Percentiles rank a stretch among this genome's conserved stretches.
Conservation (phyloP, 139 green algal species). For the Auxenochlorella pyrenoidosa region DNA sequence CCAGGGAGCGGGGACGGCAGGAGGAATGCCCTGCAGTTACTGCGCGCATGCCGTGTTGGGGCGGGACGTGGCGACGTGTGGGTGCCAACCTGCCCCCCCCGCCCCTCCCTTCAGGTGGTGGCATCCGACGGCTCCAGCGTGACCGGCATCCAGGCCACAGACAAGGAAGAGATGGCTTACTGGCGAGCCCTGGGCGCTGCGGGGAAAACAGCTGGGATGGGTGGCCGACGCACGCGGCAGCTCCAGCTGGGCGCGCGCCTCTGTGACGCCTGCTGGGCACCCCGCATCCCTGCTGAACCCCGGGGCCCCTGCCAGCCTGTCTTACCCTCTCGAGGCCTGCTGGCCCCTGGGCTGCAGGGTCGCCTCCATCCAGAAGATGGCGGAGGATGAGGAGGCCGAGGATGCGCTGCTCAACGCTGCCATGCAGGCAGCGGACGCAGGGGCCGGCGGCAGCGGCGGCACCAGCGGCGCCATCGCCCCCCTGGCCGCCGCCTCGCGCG, state of each 20-base stretch:
- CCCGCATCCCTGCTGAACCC: too few species aligned
- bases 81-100: too few species aligned
- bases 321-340: not conserved
- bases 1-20: too few species aligned
- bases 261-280: too few species aligned
- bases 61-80: too few species aligned
- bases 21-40: too few species aligned
- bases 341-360: not conserved
- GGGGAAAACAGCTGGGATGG: too few species aligned
- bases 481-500: too few species aligned
- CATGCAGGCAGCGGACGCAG: not conserved
- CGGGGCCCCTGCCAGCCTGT: too few species aligned
- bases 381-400: not conserved
- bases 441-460: not conserved
- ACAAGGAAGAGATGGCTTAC: not conserved
- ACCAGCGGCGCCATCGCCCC: not conserved
- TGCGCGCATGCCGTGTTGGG: too few species aligned
- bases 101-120: not conserved
- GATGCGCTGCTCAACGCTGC: not conserved
- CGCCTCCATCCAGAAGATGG: not conserved
- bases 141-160: not conserved
- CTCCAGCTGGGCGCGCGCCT: too few species aligned
- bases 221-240: too few species aligned
- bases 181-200: not conserved
- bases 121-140: not conserved